Evolutionary conservation across 2,329 filamentous ascomycete species (phyloP).

Genomic region (Pseudocercospora macadamiae): DNA sequence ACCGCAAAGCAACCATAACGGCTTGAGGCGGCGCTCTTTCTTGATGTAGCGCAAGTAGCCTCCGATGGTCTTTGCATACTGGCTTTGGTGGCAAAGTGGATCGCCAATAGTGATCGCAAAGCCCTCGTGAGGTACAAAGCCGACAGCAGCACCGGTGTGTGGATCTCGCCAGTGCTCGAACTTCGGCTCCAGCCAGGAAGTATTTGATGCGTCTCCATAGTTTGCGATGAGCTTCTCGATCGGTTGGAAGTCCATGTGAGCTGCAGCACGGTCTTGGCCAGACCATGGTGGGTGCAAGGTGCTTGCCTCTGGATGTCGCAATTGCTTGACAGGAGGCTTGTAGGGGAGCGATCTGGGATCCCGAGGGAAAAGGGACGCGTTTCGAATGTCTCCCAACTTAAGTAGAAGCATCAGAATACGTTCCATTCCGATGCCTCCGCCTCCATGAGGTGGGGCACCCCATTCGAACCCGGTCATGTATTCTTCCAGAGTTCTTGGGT

Average conservation of each 20-base stretch:
- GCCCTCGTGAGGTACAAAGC: constrained; percentile 76
- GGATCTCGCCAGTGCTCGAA: constrained; percentile 86
- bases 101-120: constrained; percentile 86
- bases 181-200: constrained; percentile 87
- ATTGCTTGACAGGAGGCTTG: constrained; percentile 61
- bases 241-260: constrained; percentile 64
- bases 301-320: constrained; percentile 87
- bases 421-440: constrained; percentile 87
- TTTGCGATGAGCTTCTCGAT: constrained; percentile 90
- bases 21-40: constrained; percentile 71
- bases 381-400: constrained; percentile 83
- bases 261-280: constrained; percentile 52
- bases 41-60: constrained; percentile 76
- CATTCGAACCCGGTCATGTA: constrained; percentile 88
- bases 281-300: constrained; percentile 72
- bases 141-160: constrained; percentile 77
- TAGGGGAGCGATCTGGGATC: constrained; percentile 85
- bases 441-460: constrained; percentile 85
- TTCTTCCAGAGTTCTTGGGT: constrained; percentile 82
- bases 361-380: constrained; percentile 83
- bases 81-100: constrained; percentile 77
- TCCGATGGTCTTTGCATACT: constrained; percentile 73
- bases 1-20: constrained; percentile 88
- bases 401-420: constrained; percentile 85
- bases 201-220: constrained; percentile 92